Evolutionary conservation across 352 stramenopile species (phyloP).

Genomic region (Pythium guiyangense): DNA sequence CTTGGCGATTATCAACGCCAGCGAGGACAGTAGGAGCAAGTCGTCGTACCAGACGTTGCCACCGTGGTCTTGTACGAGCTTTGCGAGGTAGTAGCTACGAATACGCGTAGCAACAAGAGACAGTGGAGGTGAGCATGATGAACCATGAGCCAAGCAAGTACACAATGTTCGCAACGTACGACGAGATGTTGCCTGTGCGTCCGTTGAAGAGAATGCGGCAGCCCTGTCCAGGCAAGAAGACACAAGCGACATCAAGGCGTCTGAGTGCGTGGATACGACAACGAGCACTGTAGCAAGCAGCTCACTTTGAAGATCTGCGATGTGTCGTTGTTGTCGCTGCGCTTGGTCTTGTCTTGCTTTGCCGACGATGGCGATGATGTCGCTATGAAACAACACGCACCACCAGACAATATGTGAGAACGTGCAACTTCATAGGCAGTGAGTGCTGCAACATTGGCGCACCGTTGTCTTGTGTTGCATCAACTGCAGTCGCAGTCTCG

Average conservation of each 20-base stretch:
- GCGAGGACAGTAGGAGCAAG: slow-evolving; percentile 3
- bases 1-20: background rate
- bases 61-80: slow-evolving; percentile 73
- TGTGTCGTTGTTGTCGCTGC: background rate
- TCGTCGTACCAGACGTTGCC: slow-evolving; percentile 50
- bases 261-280: background rate
- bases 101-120: background rate
- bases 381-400: too few species aligned
- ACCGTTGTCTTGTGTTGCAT: too few species aligned
- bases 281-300: background rate
- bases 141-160: background rate
- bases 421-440: too few species aligned
- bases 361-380: background rate
- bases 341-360: background rate
- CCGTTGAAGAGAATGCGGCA: slow-evolving; percentile 81
- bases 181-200: slow-evolving; percentile 75
- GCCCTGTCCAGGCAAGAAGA: slow-evolving; percentile 26
- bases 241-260: background rate
- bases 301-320: slow-evolving; percentile 8
- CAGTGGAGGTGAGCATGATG: background rate
- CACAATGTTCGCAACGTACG: slow-evolving; percentile 25
- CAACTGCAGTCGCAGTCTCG: too few species aligned
- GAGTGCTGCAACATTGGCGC: too few species aligned
- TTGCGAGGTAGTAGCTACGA: slow-evolving; percentile 73
- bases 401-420: too few species aligned